phyloP scores from a whole-genome alignment of 306 rosid species.

The Cicer pinnatifidum region DNA sequence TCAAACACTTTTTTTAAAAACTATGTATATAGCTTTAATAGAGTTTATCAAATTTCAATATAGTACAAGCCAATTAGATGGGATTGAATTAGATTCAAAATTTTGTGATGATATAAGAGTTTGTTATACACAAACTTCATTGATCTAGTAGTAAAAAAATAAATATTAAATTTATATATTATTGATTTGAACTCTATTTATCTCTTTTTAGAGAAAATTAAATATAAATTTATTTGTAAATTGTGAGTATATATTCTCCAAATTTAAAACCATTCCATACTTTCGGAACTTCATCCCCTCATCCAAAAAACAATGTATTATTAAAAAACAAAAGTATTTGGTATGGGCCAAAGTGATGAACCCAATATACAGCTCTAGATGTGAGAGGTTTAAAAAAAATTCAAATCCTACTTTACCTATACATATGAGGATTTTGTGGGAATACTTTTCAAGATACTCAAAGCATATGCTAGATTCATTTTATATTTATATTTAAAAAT shows the following conservation, averaged over 20 bases:
- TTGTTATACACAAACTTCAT: neutral
- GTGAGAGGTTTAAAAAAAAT: neutral
- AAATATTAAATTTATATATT: no score
- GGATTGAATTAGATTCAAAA: neutral
- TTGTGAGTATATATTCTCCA: no score
- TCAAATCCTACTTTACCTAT: neutral
- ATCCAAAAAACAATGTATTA: no score
- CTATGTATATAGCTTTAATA: neutral
- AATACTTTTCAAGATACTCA: neutral
- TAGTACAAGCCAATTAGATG: neutral
- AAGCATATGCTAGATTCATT: neutral
- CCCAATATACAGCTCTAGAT: neutral
- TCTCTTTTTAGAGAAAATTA: no score
- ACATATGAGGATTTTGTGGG: neutral
- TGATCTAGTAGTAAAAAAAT: no score
- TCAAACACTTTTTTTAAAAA: no score
- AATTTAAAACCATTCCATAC: no score
- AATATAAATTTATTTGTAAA: no score
- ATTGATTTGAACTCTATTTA: no score
- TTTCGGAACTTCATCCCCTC: no score
- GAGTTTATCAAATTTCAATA: neutral
- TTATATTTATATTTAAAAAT: neutral
- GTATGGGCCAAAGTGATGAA: no score
- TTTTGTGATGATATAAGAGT: neutral
- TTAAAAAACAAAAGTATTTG: no score